A percentile compares a stretch with the other conserved stretches of the same genome.
Conservation (phyloP, 176 grass and related monocot species). For the Oryza punctata region DNA sequence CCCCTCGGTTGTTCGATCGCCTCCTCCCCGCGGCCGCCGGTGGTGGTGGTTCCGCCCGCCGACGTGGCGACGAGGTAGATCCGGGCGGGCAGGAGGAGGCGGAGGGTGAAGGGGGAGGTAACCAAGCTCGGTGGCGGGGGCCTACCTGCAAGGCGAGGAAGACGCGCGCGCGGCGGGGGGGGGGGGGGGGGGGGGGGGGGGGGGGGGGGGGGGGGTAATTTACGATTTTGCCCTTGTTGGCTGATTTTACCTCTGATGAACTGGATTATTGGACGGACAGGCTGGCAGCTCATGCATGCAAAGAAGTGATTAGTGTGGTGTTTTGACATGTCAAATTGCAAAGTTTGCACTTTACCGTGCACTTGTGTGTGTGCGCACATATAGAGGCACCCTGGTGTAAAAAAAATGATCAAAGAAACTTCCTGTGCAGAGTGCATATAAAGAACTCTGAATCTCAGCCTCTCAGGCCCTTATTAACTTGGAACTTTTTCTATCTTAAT, state of each 20-base stretch:
- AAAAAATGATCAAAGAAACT: too few species aligned
- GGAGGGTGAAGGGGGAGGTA: conserved; percentile 22
- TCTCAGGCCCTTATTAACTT: too few species aligned
- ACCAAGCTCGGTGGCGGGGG: background rate
- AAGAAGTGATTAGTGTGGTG: background rate
- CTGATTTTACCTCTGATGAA: background rate
- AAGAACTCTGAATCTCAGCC: too few species aligned
- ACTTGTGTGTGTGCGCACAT: background rate
- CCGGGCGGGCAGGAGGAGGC: conserved; percentile 45
- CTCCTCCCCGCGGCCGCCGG: conserved; percentile 16
- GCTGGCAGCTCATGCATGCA: conserved; percentile 27
- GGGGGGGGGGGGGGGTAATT: background rate
- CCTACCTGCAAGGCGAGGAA: conserved; percentile 34
- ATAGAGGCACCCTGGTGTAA: too few species aligned
- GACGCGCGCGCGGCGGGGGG: too few species aligned
- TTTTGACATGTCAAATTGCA: conserved; percentile 8
- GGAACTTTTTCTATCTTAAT: too few species aligned
- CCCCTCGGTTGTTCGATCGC: conserved; percentile 4
- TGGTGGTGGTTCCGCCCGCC: conserved; percentile 24
- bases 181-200: too few species aligned
- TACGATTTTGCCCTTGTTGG: conserved; percentile 20
- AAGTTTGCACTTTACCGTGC: background rate
- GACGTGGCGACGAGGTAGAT: conserved; percentile 54
- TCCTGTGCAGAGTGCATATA: too few species aligned
- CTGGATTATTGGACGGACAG: background rate